Evolutionary conservation across 164 flowering plant species (phyloP), one percentile per base, ranked within the genome.

Genomic region (Platanus orientalis): DNA sequence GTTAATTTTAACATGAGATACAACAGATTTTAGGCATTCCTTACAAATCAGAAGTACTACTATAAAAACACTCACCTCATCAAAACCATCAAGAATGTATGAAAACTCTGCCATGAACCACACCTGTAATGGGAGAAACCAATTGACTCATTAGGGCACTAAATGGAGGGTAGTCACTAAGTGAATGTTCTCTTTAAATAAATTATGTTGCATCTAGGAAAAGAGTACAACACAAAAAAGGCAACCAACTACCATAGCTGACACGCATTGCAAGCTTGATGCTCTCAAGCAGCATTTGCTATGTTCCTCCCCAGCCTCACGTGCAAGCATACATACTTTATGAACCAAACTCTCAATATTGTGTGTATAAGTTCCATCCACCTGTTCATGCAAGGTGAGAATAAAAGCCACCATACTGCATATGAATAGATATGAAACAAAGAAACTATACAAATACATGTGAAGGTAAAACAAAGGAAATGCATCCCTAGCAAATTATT

Each of bases 81-180:
- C 95, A 69, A 90, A 80, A 61, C 78, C 84, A 65, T 62, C 70
- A 78, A 89, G 87, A 44, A 87, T 72, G 62, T 80, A 79, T 14
- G 90, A 91, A 70, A 77, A 84, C 69, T 86, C 82, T 21, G 83
- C 75, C 97, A 91, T 94, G 77, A 82, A 90, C 97, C 97, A 89
- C n/a, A 94, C 76, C 97, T 94, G 80, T 52, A 69, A 70, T 59
- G 17, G 52, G 26, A 59, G 20, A 70, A 58, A 7, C 6, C 28
- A 40, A 45, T 45, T 19, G 19, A 45, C 49, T 45, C 49, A 45
- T 4, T 45, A 5, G 49, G 47, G 2, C 12, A 16, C 49, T 16
- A 16, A 16, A 45, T 5, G 19, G 20, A 16, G 1, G 2, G 4
- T 6, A 45, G 19, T 45, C 16, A 17, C 12, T 4, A 45, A 16